Conservation (phyloP, 371 early-diverging fungal species). For the Dichotomocladium elegans region DNA sequence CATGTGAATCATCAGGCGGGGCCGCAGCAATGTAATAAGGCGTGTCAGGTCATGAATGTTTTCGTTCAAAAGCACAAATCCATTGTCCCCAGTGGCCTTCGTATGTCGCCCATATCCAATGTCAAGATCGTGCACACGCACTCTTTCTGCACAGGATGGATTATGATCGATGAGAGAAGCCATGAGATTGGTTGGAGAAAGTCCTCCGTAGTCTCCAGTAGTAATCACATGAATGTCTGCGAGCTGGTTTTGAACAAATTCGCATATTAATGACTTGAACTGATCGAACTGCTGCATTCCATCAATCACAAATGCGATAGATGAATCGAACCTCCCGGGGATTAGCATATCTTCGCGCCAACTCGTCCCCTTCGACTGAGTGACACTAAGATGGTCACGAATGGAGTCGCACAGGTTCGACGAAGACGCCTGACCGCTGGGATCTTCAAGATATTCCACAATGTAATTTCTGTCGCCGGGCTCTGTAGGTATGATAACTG, state of each 20-base stretch:
- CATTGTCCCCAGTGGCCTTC: neutral
- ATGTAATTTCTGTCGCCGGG: constrained; percentile 13
- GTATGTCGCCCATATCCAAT: neutral
- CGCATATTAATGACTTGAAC: constrained; percentile 21
- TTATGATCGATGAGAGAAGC: neutral
- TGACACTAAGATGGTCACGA: neutral
- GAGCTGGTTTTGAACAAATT: constrained; percentile 10
- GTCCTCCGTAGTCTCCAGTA: constrained; percentile 5
- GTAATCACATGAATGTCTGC: constrained; percentile 21
- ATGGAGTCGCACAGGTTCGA: neutral
- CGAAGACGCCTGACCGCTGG: neutral
- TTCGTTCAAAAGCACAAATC: constrained; percentile 4
- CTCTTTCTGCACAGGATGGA: neutral
- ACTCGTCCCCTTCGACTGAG: neutral
- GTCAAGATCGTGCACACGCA: constrained; percentile 18
- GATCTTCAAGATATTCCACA: neutral
- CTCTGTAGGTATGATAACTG: constrained; percentile 30
- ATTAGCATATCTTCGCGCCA: constrained; percentile 4
- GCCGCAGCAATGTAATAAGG: constrained; percentile 13
- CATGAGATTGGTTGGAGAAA: constrained; percentile 4
- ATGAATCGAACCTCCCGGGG: neutral
- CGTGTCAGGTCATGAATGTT: constrained; percentile 12
- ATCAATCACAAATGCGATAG: constrained; percentile 20
- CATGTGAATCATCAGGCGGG: constrained; percentile 24
- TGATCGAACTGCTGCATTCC: constrained; percentile 8